Conservation (phyloP, 495 filamentous ascomycete genomes). For the Xylaria flabelliformis region DNA sequence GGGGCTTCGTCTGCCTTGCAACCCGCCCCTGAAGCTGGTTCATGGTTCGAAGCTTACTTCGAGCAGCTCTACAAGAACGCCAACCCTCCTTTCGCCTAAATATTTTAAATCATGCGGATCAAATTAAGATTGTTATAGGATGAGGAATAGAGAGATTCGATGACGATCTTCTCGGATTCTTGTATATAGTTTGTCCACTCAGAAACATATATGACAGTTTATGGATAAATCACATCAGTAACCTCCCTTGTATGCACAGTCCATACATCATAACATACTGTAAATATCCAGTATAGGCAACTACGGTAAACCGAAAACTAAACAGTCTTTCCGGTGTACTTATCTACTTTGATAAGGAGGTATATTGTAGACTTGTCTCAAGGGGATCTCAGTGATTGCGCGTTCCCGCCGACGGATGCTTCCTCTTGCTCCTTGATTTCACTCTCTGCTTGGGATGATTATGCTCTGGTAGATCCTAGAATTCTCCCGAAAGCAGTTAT, state of each 20-base stretch:
- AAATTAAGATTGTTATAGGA: background rate
- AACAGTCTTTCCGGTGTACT: too few species aligned
- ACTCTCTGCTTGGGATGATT: too few species aligned
- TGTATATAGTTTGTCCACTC: slow-evolving; percentile 15
- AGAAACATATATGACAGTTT: background rate
- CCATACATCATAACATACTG: background rate
- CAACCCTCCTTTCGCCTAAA: slow-evolving; percentile 52
- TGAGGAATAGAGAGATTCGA: background rate
- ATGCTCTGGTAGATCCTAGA: too few species aligned
- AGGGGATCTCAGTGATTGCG: too few species aligned
- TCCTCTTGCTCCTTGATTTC: too few species aligned
- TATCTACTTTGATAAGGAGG: too few species aligned
- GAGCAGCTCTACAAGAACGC: slow-evolving; percentile 69
- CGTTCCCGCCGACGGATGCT: too few species aligned
- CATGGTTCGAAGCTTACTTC: slow-evolving; percentile 77
- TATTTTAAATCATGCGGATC: background rate
- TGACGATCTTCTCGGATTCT: slow-evolving; percentile 2
- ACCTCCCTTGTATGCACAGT: background rate
- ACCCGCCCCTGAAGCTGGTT: slow-evolving; percentile 72
- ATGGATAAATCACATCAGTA: background rate
- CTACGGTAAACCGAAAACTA: too few species aligned
- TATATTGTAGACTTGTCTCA: too few species aligned
- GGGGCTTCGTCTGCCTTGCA: slow-evolving; percentile 52
- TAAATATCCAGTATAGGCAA: background rate
- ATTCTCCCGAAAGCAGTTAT: too few species aligned